A percentile compares a stretch with the other conserved stretches of the same genome.
Evolutionary conservation across 192 early-diverging fungal species (phyloP).

Genomic region (Chytriomyces sp.): DNA sequence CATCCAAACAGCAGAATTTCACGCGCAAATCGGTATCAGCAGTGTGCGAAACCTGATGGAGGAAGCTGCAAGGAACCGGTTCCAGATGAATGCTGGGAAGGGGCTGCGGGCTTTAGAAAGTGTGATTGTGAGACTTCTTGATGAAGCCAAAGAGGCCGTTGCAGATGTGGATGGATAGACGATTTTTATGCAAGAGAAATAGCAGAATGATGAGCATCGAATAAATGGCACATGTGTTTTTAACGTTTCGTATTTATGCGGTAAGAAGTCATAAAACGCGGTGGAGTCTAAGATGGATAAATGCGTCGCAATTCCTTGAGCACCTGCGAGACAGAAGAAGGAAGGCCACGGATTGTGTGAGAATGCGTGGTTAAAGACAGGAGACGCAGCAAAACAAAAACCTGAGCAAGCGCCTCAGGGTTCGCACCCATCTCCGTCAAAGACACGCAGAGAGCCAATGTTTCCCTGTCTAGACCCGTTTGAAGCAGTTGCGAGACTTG

Average conservation of each 20-base stretch:
- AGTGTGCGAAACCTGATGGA: conserved; percentile 71
- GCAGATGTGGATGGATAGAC: conserved; percentile 18
- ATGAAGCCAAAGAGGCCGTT: conserved; percentile 41
- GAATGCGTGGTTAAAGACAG: too few species aligned
- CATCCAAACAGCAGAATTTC: conserved; percentile 81
- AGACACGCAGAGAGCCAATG: conserved; percentile 73
- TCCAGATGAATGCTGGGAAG: conserved; percentile 85
- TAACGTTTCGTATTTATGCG: too few species aligned
- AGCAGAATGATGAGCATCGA: too few species aligned
- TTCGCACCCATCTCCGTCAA: conserved; percentile 82
- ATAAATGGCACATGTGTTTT: too few species aligned
- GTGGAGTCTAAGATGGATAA: too few species aligned
- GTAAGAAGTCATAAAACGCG: too few species aligned
- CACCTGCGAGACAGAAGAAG: too few species aligned
- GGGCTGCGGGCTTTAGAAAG: conserved; percentile 85
- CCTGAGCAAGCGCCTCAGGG: conserved; percentile 73
- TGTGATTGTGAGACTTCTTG: conserved; percentile 70
- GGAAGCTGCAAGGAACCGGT: conserved; percentile 82
- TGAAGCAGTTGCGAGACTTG: conserved; percentile 78
- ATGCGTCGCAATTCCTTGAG: too few species aligned
- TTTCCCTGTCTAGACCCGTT: conserved; percentile 74
- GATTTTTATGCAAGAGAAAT: not conserved
- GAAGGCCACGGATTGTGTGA: too few species aligned
- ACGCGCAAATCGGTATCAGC: conserved; percentile 70
- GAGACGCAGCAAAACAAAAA: conserved; percentile 53